phyloP scores from a whole-genome alignment of 2,329 filamentous ascomycete genomes.

The Aspergillus carbonarius region DNA sequence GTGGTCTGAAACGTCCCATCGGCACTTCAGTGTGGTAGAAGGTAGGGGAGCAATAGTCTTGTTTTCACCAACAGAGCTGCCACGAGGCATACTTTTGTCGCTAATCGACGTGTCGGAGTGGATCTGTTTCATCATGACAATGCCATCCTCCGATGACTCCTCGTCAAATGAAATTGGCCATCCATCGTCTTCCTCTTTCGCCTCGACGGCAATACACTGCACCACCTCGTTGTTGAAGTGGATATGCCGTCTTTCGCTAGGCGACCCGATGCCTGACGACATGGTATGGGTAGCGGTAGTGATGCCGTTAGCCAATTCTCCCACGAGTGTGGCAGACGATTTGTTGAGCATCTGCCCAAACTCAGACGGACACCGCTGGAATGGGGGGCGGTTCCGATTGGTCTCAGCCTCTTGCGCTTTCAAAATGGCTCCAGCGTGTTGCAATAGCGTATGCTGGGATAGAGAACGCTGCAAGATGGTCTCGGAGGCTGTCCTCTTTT shows the following conservation, averaged over 20 bases:
- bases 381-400: conserved; percentile 52
- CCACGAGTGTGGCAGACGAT: conserved; percentile 2
- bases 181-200: conserved; percentile 62
- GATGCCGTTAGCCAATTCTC: conserved; percentile 43
- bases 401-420: conserved; percentile 72
- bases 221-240: conserved; percentile 96
- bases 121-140: conserved; percentile 77
- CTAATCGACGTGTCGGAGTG: conserved; percentile 52
- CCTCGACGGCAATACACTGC: conserved; percentile 91
- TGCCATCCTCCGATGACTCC: conserved; percentile 71
- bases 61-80: conserved; percentile 61
- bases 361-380: conserved; percentile 59
- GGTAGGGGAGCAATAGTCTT: conserved; percentile 87
- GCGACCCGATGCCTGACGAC: conserved; percentile 69
- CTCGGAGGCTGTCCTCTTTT: conserved; percentile 95
- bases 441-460: conserved; percentile 82
- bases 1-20: conserved; percentile 71
- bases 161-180: conserved; percentile 49
- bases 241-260: conserved; percentile 73
- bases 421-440: conserved; percentile 82
- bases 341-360: conserved; percentile 60
- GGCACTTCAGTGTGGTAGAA: conserved; percentile 82
- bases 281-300: conserved; percentile 64
- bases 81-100: conserved; percentile 54
- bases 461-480: conserved; percentile 88